Base-by-base conservation (phyloP, 2,329 filamentous ascomycete genomes). In the Volutella citrinella region DNA sequence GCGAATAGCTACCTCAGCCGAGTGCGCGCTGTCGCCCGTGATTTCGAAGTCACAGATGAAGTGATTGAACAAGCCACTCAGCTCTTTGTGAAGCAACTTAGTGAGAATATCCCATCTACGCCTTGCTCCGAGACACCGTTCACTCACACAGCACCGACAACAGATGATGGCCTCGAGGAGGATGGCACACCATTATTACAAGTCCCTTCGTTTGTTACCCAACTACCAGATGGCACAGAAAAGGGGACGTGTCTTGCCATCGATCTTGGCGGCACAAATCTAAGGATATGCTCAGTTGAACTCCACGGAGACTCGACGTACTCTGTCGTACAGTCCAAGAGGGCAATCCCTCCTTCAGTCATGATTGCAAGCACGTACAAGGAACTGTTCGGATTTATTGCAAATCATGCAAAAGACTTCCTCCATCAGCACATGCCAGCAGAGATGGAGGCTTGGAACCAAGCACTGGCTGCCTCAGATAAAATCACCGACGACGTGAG, bases 251-350 rank as follows among this genome's bases (percentile, higher is more conserved):
- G 96, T 67, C 81, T 98, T 57, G 91, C 93, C 23, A 90, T 98
- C 46, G 93, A 98, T 57, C 77, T 98, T n/a, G 93, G 93, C 43
- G 93, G 93, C 53, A 98, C 93, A 46, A 98, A 98, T 69, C 95
- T 97, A 66, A 85, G 93, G 51, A 93, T 98, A 55, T 98, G 93
- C 70, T 96, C 91, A 26, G 85, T 98, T 55, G 78, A 86, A 51
- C 74, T 98, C 42, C 89, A 95, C 59, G 93, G 93, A 56, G 88
- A 97, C 68, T 89, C 84, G 52, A 96, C 89, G 37, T 97, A 96
- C 72, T 87, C 86, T 63, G 78, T 97, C 52, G 94, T 85, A 32
- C 93, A 88, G 69, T 87, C 80, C 65, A 97, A 97, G 68, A 85
- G 94, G 37, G 78, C 89, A 42, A 94, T 98, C 38, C 93, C 93